Evolutionary conservation across 306 rosid species (phyloP).

Genomic region (Prinsepia uniflora): DNA sequence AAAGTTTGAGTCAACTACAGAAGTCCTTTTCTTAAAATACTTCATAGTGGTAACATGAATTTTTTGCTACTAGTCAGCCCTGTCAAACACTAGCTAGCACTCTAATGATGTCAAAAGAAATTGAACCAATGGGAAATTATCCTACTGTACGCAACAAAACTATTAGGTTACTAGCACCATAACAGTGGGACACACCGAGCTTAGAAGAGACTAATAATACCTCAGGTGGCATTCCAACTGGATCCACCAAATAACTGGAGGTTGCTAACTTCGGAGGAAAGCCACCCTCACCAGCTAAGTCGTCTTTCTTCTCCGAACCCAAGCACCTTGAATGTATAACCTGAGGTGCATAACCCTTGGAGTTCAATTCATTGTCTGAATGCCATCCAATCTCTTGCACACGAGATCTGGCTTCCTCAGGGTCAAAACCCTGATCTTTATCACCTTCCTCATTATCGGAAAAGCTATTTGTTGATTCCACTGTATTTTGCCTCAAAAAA

Average conservation of each 20-base stretch:
- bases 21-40: neutral
- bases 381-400: conserved; percentile 49
- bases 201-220: conserved; percentile 36
- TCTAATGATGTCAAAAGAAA: neutral
- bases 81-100: neutral
- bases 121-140: neutral
- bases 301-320: conserved; percentile 45
- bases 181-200: conserved; percentile 25
- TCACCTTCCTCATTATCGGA: conserved; percentile 63
- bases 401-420: conserved; percentile 34
- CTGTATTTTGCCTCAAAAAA: conserved; percentile 39
- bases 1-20: neutral
- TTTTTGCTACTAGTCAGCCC: neutral
- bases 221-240: conserved; percentile 88
- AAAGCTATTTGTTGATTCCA: conserved; percentile 49
- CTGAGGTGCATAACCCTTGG: conserved; percentile 45
- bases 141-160: neutral
- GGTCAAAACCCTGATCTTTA: conserved; percentile 32
- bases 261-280: conserved; percentile 33
- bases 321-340: conserved; percentile 34
- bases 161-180: neutral
- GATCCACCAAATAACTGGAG: conserved; percentile 52
- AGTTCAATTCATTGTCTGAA: conserved; percentile 67
- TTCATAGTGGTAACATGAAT: neutral
- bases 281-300: conserved; percentile 37